Percentiles rank a stretch among this genome's conserved stretches.
These are phyloP conservation scores for Venturia nashicola DNA, from an alignment of 2,329 filamentous ascomycete species.

Conservation along the genomic window DNA sequence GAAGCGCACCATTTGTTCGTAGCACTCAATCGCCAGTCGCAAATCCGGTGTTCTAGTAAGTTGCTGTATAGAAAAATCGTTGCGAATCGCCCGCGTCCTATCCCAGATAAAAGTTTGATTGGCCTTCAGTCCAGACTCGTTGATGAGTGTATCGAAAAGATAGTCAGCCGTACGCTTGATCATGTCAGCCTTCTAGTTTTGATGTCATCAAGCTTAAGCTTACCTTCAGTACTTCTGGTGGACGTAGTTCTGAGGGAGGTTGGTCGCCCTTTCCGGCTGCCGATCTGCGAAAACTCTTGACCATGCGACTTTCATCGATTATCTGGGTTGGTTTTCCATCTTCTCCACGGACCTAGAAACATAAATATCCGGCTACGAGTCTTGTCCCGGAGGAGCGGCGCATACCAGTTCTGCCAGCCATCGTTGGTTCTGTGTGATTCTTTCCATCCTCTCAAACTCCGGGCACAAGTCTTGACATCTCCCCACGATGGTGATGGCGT, in stretches of 20 bases:
- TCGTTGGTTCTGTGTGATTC: conserved; percentile 50
- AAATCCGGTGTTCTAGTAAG: conserved; percentile 45
- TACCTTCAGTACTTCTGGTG: conserved; percentile 34
- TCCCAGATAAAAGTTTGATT: conserved; percentile 47
- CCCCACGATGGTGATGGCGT: conserved; percentile 50
- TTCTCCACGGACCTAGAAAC: not conserved
- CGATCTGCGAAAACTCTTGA: conserved; percentile 51
- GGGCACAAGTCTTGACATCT: conserved; percentile 54
- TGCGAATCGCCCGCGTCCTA: conserved; percentile 50
- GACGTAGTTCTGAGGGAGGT: conserved; percentile 50
- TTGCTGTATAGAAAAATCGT: conserved; percentile 53
- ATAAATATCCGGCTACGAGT: not conserved
- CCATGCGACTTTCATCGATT: conserved; percentile 43
- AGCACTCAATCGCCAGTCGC: conserved; percentile 44
- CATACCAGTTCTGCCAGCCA: conserved; percentile 46
- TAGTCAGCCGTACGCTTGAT: conserved; percentile 30
- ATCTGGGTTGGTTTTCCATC: conserved; percentile 12
- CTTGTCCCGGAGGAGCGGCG: conserved; percentile 12
- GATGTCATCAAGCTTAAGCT: conserved; percentile 10
- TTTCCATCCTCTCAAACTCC: conserved; percentile 48
- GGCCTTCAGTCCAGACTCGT: not conserved
- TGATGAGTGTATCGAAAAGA: conserved; percentile 34
- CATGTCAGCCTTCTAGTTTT: conserved; percentile 4
- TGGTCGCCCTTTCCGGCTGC: conserved; percentile 52
- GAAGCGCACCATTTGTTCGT: conserved; percentile 51